Conservation (phyloP, 345 rosid species). For the Populus nigra region DNA sequence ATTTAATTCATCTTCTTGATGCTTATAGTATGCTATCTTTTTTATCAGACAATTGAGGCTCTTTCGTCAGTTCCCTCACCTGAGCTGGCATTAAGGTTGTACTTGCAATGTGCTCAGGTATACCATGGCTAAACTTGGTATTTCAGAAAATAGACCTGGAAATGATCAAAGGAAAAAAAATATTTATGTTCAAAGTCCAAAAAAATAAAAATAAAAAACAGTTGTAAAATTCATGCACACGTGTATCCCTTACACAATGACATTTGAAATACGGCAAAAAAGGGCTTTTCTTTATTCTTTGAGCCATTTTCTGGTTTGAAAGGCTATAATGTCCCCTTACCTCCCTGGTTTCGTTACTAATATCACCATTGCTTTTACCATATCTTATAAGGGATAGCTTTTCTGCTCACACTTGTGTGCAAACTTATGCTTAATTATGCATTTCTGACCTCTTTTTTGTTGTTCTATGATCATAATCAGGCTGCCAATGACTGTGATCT, state of each 20-base stretch:
- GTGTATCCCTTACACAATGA: neutral
- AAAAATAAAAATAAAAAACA: neutral
- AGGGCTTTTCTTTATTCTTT: neutral
- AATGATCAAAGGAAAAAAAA: neutral
- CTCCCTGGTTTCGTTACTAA: neutral
- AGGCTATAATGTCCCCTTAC: neutral
- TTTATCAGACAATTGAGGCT: conserved; percentile 73
- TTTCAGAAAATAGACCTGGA: neutral
- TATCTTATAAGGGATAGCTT: neutral
- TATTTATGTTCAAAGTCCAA: neutral
- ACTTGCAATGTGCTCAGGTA: conserved; percentile 99
- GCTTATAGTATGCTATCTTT: conserved; percentile 7
- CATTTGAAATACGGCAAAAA: neutral
- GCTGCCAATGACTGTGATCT: conserved; percentile 93
- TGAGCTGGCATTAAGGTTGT: conserved; percentile 78
- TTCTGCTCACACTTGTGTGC: neutral
- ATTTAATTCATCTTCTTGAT: neutral
- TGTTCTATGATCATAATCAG: conserved; percentile 29
- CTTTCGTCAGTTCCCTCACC: conserved; percentile 76
- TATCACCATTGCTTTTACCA: neutral
- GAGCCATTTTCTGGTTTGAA: neutral
- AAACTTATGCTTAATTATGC: neutral
- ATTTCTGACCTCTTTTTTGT: neutral
- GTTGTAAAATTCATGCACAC: neutral
- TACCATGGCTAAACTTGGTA: conserved; percentile 1